Percentiles rank a stretch among this genome's conserved stretches.
Evolutionary conservation across 805 yeast species (phyloP).

Genomic region (Saccharomycopsis sp.): DNA sequence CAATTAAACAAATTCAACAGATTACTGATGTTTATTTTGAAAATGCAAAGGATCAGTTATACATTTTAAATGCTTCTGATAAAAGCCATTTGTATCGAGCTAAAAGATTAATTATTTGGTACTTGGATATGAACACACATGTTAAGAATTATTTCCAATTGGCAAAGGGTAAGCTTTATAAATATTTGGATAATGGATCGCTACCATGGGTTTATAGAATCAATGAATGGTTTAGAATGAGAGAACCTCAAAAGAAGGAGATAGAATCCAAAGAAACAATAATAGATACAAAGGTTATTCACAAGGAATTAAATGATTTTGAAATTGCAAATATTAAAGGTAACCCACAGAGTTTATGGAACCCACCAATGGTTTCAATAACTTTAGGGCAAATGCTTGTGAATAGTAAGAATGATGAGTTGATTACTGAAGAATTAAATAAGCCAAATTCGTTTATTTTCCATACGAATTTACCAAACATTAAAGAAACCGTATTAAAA

Average conservation of each 20-base stretch:
- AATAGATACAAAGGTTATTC: background rate
- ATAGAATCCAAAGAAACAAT: background rate
- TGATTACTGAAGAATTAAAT: background rate
- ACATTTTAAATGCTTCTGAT: conserved; percentile 30
- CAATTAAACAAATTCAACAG: conserved; percentile 27
- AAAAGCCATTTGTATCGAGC: conserved; percentile 29
- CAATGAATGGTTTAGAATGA: conserved; percentile 16
- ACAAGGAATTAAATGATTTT: conserved; percentile 1
- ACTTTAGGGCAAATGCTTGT: conserved; percentile 37
- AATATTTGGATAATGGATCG: conserved; percentile 5
- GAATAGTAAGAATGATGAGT: conserved; percentile 15
- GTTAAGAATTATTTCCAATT: conserved; percentile 26
- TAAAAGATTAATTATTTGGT: conserved; percentile 35
- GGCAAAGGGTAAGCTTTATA: conserved; percentile 3
- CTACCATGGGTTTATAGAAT: conserved; percentile 14
- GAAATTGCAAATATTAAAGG: conserved; percentile 1
- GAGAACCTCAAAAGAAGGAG: background rate
- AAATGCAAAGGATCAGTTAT: conserved; percentile 22
- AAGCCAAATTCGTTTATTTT: conserved; percentile 24
- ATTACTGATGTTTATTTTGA: conserved; percentile 33
- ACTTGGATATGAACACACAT: conserved; percentile 29
- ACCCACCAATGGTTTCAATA: conserved; percentile 30
- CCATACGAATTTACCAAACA: conserved; percentile 29
- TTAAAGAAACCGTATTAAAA: conserved; percentile 30
- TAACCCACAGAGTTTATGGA: conserved; percentile 23